Base-by-base conservation (phyloP, 768 basidiomycete species). In the Botryobasidium botryosum region DNA sequence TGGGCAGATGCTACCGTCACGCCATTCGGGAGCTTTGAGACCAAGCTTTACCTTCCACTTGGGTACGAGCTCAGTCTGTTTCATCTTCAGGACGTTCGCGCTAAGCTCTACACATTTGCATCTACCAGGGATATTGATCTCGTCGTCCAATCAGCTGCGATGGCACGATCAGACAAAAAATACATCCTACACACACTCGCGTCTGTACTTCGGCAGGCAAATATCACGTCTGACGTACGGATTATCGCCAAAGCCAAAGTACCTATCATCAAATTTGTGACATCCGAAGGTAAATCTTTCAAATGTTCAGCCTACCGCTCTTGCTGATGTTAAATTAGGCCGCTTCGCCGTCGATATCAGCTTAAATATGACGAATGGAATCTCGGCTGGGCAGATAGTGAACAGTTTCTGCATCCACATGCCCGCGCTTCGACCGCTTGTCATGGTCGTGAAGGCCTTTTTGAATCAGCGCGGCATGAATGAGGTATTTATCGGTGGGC, bases 221-320 rank as follows among this genome's bases (percentile, higher is more conserved):
- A 72, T 6, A 77, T 97, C 48, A 85, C 90, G 1, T 67, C 70
- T 41, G 72, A 76, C 35, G 82, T 96, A 31, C 79, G 79, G 24
- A 77, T 96, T 59, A 88, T 99, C 51, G 77, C 79, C 24, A 87
- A 79, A 66, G 91, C 94, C 43, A 84, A 79, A 62, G 91, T 97
- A 5, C 94, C 94, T 25, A 96, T 99, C 58, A 71, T 99, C 61
- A 99, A 99, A 63, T 94, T 97, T 57, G 64, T 82, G 45, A 87
- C 91, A 2, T 70, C 66, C 6, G 72, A 77, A 50, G 90, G 68
- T 59, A 49, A 45, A 46, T 52, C 35, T 12, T 57, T 1, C 55
- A 61, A 26, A 60, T 61, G 36, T 69, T 67, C 25, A 33, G 35
- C 8, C 21, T 40, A 21, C 29, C 17, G 24, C 10, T n/a, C 7